These are phyloP conservation scores for Pseudomassariella vexata DNA, from an alignment of 2,329 filamentous ascomycete species.

Conservation along the genomic window DNA sequence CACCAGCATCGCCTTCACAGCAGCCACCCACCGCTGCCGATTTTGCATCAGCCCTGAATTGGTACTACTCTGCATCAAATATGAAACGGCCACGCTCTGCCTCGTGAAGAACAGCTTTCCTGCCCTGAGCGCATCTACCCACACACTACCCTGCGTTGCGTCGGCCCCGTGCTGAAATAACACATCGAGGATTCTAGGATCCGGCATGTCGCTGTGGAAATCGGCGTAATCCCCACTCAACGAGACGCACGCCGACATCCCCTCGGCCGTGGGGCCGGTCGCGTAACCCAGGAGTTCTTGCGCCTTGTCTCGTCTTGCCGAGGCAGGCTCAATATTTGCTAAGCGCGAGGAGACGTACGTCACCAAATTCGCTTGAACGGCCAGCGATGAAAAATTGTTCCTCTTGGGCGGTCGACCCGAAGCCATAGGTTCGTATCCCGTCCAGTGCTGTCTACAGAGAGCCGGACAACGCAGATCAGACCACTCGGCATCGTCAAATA, in stretches of 20 bases:
- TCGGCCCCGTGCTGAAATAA: constrained; percentile 21
- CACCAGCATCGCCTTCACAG: constrained; percentile 20
- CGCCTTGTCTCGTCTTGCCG: constrained; percentile 18
- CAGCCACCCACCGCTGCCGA: constrained; percentile 22
- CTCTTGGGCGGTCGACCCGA: constrained; percentile 25
- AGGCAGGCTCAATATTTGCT: constrained; percentile 9
- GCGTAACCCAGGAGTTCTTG: constrained; percentile 23
- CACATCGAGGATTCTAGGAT: constrained; percentile 20
- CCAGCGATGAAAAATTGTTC: constrained; percentile 21
- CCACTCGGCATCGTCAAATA: constrained; percentile 26
- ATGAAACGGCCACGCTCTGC: constrained; percentile 23
- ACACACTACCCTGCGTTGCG: constrained; percentile 17
- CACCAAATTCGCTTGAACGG: constrained; percentile 23
- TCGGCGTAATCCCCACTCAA: constrained; percentile 25
- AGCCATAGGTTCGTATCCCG: constrained; percentile 26
- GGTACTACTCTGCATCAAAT: constrained; percentile 22
- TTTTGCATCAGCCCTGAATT: constrained; percentile 23
- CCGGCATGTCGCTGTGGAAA: constrained; percentile 27
- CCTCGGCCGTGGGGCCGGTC: constrained; percentile 23
- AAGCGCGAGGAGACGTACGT: constrained; percentile 19
- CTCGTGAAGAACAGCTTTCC: constrained; percentile 24
- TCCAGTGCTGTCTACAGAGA: constrained; percentile 22
- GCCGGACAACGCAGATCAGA: constrained; percentile 19
- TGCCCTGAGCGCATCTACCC: constrained; percentile 19
- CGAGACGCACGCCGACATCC: constrained; percentile 23